These are phyloP conservation scores for Amaranthus tricolor DNA, from an alignment of 179 eudicot genomes.

Conservation along the genomic window DNA sequence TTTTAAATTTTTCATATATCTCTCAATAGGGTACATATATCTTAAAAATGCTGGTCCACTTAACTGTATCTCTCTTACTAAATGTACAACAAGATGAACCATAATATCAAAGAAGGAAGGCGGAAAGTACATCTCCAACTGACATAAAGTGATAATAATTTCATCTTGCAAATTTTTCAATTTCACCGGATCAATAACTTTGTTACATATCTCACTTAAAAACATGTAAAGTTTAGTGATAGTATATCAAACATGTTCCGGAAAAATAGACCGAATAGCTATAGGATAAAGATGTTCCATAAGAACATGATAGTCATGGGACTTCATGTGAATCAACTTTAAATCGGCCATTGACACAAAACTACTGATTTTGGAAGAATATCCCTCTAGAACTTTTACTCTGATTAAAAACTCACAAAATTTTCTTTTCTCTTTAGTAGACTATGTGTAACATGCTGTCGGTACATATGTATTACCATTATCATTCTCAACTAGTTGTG, in stretches of 20 bases:
- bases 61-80: background rate
- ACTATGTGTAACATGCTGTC: background rate
- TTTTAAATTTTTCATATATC: background rate
- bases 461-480: background rate
- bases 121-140: conserved; percentile 9
- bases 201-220: conserved; percentile 11
- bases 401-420: background rate
- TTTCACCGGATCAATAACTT: conserved; percentile 1
- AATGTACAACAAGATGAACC: background rate
- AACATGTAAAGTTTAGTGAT: conserved; percentile 11
- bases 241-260: background rate
- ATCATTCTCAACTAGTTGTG: background rate
- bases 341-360: background rate
- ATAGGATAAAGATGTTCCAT: conserved; percentile 8
- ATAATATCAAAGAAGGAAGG: conserved; percentile 10
- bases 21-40: too few relatives aligned
- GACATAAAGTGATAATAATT: background rate
- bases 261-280: conserved; percentile 11
- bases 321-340: conserved; percentile 9
- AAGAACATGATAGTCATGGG: conserved; percentile 17
- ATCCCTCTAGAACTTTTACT: conserved; percentile 10
- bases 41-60: conserved; percentile 1
- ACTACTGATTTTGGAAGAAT: conserved; percentile 6
- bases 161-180: background rate
- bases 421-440: background rate